Conservation (phyloP, 345 rosid genomes). For the Eucalyptus regnans region DNA sequence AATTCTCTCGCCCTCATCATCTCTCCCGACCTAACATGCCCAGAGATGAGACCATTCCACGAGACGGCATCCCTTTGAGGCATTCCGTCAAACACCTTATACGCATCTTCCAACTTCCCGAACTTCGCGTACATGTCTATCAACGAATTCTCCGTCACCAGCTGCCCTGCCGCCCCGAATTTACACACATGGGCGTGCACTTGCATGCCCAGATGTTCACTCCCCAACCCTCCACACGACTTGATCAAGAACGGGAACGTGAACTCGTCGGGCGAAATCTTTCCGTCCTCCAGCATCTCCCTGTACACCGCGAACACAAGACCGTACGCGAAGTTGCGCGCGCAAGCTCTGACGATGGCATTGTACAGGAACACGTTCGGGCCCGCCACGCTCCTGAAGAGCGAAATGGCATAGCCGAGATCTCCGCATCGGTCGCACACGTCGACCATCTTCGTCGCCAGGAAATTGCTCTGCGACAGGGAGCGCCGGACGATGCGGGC, state of each 20-base stretch:
- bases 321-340: conserved; percentile 20
- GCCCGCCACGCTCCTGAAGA: conserved; percentile 22
- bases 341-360: conserved; percentile 35
- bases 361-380: conserved; percentile 43
- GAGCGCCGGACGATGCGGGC: conserved; percentile 21
- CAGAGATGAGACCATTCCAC: conserved; percentile 46
- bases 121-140: conserved; percentile 36
- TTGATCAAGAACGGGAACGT: conserved; percentile 47
- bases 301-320: conserved; percentile 12
- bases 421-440: conserved; percentile 22
- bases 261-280: conserved; percentile 29
- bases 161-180: conserved; percentile 16
- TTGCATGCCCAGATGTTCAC: conserved; percentile 19
- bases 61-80: conserved; percentile 38
- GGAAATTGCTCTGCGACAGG: conserved; percentile 37
- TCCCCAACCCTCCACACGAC: conserved; percentile 26
- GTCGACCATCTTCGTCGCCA: conserved; percentile 43
- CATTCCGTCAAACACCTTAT: conserved; percentile 45
- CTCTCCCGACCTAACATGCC: conserved; percentile 37
- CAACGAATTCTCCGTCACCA: conserved; percentile 33
- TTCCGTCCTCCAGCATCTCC: conserved; percentile 9
- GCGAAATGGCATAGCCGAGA: conserved; percentile 20
- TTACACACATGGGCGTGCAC: conserved; percentile 33
- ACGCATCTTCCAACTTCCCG: conserved; percentile 20
- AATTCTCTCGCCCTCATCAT: conserved; percentile 29